These are phyloP conservation scores for Trametes elegans DNA, from an alignment of 768 basidiomycete species.

Conservation along the genomic window DNA sequence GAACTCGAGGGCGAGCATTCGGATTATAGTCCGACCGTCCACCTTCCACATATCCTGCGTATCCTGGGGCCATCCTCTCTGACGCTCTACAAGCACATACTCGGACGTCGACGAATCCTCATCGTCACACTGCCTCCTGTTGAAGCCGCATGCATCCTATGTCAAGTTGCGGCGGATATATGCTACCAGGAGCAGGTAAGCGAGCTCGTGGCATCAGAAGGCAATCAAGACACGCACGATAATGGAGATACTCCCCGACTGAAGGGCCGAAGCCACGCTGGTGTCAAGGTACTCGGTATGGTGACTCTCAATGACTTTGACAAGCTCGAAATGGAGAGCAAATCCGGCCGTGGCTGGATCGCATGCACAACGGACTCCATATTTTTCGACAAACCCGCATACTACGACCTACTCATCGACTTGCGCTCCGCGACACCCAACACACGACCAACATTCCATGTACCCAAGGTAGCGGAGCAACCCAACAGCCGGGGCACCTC, in stretches of 20 bases:
- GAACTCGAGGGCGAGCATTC: conserved; percentile 54
- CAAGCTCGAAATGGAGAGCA: conserved; percentile 53
- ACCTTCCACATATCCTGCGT: conserved; percentile 72
- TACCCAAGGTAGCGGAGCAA: conserved; percentile 48
- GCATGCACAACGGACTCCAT: conserved; percentile 86
- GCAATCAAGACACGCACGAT: conserved; percentile 3
- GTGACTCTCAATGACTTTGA: conserved; percentile 75
- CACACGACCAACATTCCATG: conserved; percentile 64
- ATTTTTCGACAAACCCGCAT: conserved; percentile 75
- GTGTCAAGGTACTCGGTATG: conserved; percentile 73
- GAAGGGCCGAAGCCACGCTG: conserved; percentile 44
- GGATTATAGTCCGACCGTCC: conserved; percentile 53
- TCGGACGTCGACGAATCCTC: conserved; percentile 71
- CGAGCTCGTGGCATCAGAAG: conserved; percentile 3
- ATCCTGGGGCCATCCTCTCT: conserved; percentile 77
- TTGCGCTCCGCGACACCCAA: conserved; percentile 64
- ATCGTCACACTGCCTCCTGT: conserved; percentile 81
- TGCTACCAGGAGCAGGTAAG: conserved; percentile 44
- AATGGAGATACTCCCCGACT: conserved; percentile 23
- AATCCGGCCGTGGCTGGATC: conserved; percentile 72
- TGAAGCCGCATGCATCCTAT: conserved; percentile 73
- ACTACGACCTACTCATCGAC: conserved; percentile 81
- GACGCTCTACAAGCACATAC: conserved; percentile 76
- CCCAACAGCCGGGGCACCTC: conserved; percentile 39
- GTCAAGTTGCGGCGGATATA: conserved; percentile 60